These are phyloP conservation scores for Beta corolliflora DNA, from an alignment of 179 eudicot species.

Conservation along the genomic window DNA sequence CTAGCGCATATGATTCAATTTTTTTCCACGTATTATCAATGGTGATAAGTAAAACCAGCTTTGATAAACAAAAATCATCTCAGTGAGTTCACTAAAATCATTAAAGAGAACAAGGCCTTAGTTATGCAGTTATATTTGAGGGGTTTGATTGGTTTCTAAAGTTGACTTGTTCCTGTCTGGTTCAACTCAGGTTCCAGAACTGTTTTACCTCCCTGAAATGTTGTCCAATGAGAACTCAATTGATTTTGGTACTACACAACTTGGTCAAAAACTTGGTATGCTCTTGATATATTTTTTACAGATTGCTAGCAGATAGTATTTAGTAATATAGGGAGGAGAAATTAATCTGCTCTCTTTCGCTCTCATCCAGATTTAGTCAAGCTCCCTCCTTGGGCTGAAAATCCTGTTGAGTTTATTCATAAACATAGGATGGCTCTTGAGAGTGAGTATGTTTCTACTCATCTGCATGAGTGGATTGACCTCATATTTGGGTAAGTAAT, in stretches of 20 bases:
- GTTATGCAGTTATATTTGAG: not conserved
- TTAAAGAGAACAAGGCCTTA: not conserved
- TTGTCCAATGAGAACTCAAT: conserved; percentile 80
- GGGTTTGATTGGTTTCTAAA: conserved; percentile 9
- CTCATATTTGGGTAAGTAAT: conserved; percentile 90
- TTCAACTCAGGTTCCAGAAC: conserved; percentile 80
- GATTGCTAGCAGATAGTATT: not conserved
- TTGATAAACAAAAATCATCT: not conserved
- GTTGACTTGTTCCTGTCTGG: conserved; percentile 4
- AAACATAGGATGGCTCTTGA: conserved; percentile 97
- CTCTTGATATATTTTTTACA: not conserved
- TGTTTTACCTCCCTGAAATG: conserved; percentile 94
- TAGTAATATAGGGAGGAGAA: conserved; percentile 4
- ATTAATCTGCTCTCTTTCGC: conserved; percentile 4
- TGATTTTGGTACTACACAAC: conserved; percentile 94
- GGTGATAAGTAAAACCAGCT: not conserved
- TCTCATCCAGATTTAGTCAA: conserved; percentile 65
- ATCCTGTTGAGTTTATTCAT: conserved; percentile 83
- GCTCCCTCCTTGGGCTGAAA: conserved; percentile 97
- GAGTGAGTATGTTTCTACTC: conserved; percentile 97
- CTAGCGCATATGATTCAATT: not conserved
- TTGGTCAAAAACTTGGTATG: conserved; percentile 94
- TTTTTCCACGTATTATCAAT: not conserved
- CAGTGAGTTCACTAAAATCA: not conserved
- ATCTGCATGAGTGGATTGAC: conserved; percentile 99